Conservation (phyloP, 306 rosid species). For the Corylus americana region DNA sequence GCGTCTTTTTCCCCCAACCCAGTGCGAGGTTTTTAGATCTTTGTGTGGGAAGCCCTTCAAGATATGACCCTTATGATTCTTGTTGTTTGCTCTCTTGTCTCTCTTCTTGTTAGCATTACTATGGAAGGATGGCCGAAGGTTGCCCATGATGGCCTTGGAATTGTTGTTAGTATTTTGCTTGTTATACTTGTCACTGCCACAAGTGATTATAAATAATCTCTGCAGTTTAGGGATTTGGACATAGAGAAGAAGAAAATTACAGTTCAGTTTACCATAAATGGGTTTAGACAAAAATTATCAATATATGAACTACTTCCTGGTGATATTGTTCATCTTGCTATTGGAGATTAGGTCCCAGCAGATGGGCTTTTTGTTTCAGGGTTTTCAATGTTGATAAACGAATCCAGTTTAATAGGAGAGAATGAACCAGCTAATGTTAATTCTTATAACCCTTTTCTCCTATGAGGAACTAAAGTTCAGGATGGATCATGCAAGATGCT, state of each 20-base stretch:
- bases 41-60: conserved; percentile 99
- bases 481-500: conserved; percentile 98
- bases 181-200: too few species aligned
- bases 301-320: conserved; percentile 94
- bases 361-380: conserved; percentile 92
- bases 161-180: too few species aligned
- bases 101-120: too few species aligned
- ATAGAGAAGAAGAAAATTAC: conserved; percentile 41
- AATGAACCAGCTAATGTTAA: conserved; percentile 83
- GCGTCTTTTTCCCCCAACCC: conserved; percentile 26
- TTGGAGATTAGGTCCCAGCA: conserved; percentile 97
- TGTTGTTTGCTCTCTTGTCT: conserved; percentile 56
- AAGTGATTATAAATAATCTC: too few species aligned
- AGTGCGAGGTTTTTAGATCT: conserved; percentile 69
- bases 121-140: too few species aligned
- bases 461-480: conserved; percentile 97
- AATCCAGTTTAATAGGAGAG: conserved; percentile 98
- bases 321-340: conserved; percentile 83
- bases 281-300: conserved; percentile 86
- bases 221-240: too few species aligned
- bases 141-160: too few species aligned
- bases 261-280: conserved; percentile 78
- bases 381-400: conserved; percentile 82
- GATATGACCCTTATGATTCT: conserved; percentile 96
- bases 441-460: conserved; percentile 71